These are phyloP conservation scores for Penicillium paxilli DNA, from an alignment of 495 filamentous ascomycete species.

Conservation along the genomic window DNA sequence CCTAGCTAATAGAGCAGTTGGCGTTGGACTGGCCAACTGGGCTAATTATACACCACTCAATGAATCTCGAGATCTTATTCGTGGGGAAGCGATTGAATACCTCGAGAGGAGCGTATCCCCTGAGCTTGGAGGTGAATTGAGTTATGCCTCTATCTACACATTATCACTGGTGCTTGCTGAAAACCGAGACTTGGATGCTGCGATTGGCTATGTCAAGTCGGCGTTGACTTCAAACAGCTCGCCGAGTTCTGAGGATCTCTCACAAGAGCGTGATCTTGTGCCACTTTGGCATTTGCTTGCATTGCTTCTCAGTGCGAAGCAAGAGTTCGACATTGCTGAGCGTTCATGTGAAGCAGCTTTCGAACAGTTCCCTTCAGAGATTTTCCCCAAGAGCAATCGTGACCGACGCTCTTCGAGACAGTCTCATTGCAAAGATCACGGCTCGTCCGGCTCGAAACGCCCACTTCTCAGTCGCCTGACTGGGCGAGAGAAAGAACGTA, in stretches of 20 bases:
- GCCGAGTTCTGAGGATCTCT: conserved; percentile 28
- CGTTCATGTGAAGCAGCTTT: conserved; percentile 86
- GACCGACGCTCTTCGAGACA: conserved; percentile 34
- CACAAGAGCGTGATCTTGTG: conserved; percentile 42
- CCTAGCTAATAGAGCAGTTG: conserved; percentile 74
- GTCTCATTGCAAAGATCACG: conserved; percentile 36
- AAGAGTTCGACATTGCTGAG: conserved; percentile 78
- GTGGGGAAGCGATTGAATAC: conserved; percentile 69
- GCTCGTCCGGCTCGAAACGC: conserved; percentile 19
- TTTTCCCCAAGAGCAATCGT: conserved; percentile 54
- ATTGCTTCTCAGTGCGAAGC: conserved; percentile 78
- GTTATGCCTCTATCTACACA: conserved; percentile 73
- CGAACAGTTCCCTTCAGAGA: conserved; percentile 69
- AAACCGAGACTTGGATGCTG: conserved; percentile 70
- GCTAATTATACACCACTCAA: conserved; percentile 75
- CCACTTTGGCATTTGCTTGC: conserved; percentile 80
- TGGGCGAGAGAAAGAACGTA: conserved; percentile 72
- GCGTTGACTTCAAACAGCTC: conserved; percentile 45
- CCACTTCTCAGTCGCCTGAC: conserved; percentile 72
- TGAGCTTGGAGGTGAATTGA: conserved; percentile 57
- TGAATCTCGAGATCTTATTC: conserved; percentile 63
- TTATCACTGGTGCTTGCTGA: conserved; percentile 80
- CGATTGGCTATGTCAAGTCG: conserved; percentile 74
- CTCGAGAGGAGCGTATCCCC: conserved; percentile 70
- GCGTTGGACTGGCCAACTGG: conserved; percentile 82